These are phyloP conservation scores for Anisogramma anomala DNA, from an alignment of 2,329 filamentous ascomycete species.

Conservation along the genomic window DNA sequence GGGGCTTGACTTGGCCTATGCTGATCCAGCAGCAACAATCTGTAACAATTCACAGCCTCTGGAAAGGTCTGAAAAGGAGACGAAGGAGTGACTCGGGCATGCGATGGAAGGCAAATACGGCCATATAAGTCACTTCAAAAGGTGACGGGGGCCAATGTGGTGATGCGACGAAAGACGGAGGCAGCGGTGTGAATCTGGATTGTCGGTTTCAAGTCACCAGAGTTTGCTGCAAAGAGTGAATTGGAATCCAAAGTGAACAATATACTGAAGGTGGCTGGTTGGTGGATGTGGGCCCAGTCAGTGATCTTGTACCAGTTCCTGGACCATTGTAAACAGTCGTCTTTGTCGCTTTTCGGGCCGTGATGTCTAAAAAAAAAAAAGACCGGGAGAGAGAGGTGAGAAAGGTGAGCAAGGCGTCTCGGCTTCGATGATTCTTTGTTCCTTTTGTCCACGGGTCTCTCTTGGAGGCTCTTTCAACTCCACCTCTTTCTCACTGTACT, in stretches of 20 bases:
- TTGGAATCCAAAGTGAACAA: neutral
- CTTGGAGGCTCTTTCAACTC: slow-evolving; percentile 2
- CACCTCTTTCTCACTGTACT: too few relatives aligned
- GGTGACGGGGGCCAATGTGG: too few relatives aligned
- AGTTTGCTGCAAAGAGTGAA: neutral
- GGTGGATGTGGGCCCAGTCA: neutral
- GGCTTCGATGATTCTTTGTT: slow-evolving; percentile 6
- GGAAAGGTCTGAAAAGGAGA: neutral
- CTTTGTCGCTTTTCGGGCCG: slow-evolving; percentile 2
- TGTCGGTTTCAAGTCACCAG: neutral
- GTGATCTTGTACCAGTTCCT: slow-evolving; percentile 1
- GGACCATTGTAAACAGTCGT: neutral
- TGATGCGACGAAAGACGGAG: too few relatives aligned
- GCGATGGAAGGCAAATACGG: too few relatives aligned
- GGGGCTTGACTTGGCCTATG: slow-evolving; percentile 3
- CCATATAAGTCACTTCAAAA: too few relatives aligned
- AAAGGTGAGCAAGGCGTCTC: slow-evolving; percentile 7
- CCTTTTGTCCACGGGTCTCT: slow-evolving; percentile 5
- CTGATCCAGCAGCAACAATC: slow-evolving; percentile 6
- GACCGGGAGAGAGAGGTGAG: slow-evolving; percentile 1
- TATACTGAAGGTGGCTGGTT: neutral
- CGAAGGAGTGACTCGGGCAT: too few relatives aligned
- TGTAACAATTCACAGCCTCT: neutral
- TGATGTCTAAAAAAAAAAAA: slow-evolving; percentile 3
- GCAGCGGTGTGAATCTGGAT: neutral